phyloP scores from a whole-genome alignment of 352 stramenopile species.

The Pythium dissimile region DNA sequence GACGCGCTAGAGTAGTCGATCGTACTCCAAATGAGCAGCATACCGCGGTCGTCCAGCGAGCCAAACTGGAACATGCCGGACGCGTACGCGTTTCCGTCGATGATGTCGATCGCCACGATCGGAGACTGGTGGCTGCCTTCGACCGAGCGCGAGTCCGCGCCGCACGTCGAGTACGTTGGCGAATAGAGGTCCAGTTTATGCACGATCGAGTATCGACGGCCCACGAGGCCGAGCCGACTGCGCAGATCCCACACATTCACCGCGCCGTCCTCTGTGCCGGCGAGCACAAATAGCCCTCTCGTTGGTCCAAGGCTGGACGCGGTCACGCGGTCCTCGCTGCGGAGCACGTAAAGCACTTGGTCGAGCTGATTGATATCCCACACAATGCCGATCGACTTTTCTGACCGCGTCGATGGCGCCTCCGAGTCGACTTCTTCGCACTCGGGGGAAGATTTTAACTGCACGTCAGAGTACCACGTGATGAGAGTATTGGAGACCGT shows the following conservation, averaged over 20 bases:
- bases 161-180: slow-evolving; percentile 60
- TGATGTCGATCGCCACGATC: slow-evolving; percentile 43
- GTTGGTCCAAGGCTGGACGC: slow-evolving; percentile 39
- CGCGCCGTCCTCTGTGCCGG: slow-evolving; percentile 56
- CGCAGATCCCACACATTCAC: slow-evolving; percentile 72
- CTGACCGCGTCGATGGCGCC: not conserved
- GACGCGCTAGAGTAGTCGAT: slow-evolving; percentile 41
- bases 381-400: slow-evolving; percentile 52
- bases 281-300: slow-evolving; percentile 50
- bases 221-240: slow-evolving; percentile 2
- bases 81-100: slow-evolving; percentile 11
- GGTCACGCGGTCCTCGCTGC: slow-evolving; percentile 43
- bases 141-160: slow-evolving; percentile 33
- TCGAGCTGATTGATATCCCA: slow-evolving; percentile 64
- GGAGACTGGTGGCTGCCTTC: slow-evolving; percentile 36
- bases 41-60: slow-evolving; percentile 64
- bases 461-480: slow-evolving; percentile 26
- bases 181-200: slow-evolving; percentile 26
- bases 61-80: slow-evolving; percentile 58
- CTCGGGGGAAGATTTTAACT: not conserved
- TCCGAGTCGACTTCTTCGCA: not conserved
- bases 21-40: slow-evolving; percentile 72
- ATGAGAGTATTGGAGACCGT: slow-evolving; percentile 47
- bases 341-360: slow-evolving; percentile 38
- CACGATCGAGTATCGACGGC: not conserved